Percentiles rank a stretch among this genome's conserved stretches.
Evolutionary conservation across 208 protist species (phyloP).

Genomic region (Blastocrithidia nonstop): DNA sequence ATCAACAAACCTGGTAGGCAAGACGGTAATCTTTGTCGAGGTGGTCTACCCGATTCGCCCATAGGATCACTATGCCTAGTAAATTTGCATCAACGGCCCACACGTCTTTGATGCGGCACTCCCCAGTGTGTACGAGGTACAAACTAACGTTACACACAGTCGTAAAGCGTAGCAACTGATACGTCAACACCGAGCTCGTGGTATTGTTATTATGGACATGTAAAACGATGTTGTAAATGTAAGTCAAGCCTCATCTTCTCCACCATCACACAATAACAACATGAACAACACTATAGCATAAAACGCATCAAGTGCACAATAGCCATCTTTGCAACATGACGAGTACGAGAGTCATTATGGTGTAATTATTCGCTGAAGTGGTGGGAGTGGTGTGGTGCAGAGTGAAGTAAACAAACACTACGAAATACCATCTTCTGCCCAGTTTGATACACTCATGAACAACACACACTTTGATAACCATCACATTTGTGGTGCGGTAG

Average conservation of each 20-base stretch:
- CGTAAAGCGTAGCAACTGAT: conserved; percentile 12
- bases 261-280: background rate
- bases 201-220: conserved; percentile 12
- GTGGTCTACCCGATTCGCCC: conserved; percentile 39
- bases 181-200: conserved; percentile 8
- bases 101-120: conserved; percentile 28
- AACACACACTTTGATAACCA: too few relatives aligned
- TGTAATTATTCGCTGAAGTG: conserved; percentile 81
- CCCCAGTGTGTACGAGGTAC: background rate
- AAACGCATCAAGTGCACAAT: background rate
- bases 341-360: conserved; percentile 14
- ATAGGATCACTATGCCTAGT: conserved; percentile 51
- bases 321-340: background rate
- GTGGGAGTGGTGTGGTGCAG: conserved; percentile 71
- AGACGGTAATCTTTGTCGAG: conserved; percentile 48
- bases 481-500: conserved; percentile 63
- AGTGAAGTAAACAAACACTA: too few relatives aligned
- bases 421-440: too few relatives aligned
- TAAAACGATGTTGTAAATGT: too few relatives aligned
- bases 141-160: conserved; percentile 12
- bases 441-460: too few relatives aligned
- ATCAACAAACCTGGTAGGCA: conserved; percentile 37
- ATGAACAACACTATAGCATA: conserved; percentile 3
- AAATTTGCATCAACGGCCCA: conserved; percentile 32
- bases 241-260: too few relatives aligned